Evolutionary conservation across 352 stramenopile genomes (phyloP), one percentile per base, ranked within the genome.

Genomic region (Saprolegnia parasitica): DNA sequence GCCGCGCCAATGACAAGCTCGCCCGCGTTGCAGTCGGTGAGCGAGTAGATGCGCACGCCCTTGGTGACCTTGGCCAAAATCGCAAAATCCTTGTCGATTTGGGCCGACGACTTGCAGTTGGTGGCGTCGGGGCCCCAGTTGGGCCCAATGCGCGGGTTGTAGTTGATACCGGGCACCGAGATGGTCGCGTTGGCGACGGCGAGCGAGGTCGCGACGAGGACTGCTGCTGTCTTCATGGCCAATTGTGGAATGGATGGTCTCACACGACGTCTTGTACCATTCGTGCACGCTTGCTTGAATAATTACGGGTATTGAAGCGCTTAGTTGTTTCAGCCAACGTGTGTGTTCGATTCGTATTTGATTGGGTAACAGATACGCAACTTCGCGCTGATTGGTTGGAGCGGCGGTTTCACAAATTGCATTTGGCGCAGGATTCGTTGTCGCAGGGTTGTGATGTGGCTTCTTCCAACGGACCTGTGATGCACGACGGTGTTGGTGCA

Each of bases 61-160:
- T 80, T 73, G 24, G 81, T 84, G 65, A 86, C 73, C 24, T 56
- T 68, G 65, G 77, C 76, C 50, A 88, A 74, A 50, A 68, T 71
- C 23, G 65, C 55, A n/a, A 91, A 73, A 60, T 91, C 83, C 3
- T 72, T 61, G 37, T 68, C 45, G 66, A 91, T 82, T 65, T 83
- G 66, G 29, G 74, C 73, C 18, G 73, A 56, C 18, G 74, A 68
- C 65, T 89, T 89, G 77, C 83, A 91, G 72, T 86, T 88, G 18
- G 72, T 74, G 13, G 63, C 73, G n/a, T 72, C 62, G 5, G 81
- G 54, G 26, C 75, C 78, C 73, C 76, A 86, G 74, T 89, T 79
- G 26, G 80, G 76, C 2, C 79, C 81, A 5, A 72, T 68, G 70
- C 81, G 81, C 66, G 85, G 85, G 78, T 88, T 87, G 78, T 88